These are phyloP conservation scores for Xylaria sp. DNA, from an alignment of 2,329 filamentous ascomycete species.

Conservation along the genomic window DNA sequence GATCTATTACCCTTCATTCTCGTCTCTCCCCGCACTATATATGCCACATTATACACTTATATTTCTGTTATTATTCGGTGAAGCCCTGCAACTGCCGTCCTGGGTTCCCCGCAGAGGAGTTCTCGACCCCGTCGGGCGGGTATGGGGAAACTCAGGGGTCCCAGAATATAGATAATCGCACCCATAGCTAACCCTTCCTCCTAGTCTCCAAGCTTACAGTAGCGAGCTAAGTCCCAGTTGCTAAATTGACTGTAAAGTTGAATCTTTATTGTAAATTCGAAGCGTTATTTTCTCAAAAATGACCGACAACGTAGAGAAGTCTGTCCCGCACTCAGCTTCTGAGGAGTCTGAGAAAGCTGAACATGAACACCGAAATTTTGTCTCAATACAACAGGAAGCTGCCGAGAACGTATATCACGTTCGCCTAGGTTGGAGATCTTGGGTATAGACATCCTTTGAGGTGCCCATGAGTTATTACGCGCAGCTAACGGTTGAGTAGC, in stretches of 20 bases:
- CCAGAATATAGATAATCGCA: not conserved
- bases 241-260: not conserved
- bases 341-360: slow-evolving; percentile 24
- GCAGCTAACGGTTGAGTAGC: slow-evolving; percentile 36
- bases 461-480: not conserved
- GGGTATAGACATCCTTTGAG: slow-evolving; percentile 49
- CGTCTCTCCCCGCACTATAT: slow-evolving; percentile 22
- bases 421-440: slow-evolving; percentile 65
- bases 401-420: slow-evolving; percentile 54
- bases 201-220: not conserved
- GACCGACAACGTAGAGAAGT: slow-evolving; percentile 38
- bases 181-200: not conserved
- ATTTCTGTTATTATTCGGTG: not conserved
- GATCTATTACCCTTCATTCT: slow-evolving; percentile 1
- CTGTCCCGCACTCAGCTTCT: not conserved
- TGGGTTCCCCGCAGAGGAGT: slow-evolving; percentile 27
- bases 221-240: not conserved
- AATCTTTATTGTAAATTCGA: not conserved
- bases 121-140: not conserved
- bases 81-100: slow-evolving; percentile 27
- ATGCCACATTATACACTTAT: not conserved
- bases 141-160: not conserved
- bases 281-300: slow-evolving; percentile 17
- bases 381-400: slow-evolving; percentile 50
- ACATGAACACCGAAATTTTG: slow-evolving; percentile 23